phyloP scores from a whole-genome alignment of 2,329 filamentous ascomycete genomes.

The Pseudocercospora crystallina region DNA sequence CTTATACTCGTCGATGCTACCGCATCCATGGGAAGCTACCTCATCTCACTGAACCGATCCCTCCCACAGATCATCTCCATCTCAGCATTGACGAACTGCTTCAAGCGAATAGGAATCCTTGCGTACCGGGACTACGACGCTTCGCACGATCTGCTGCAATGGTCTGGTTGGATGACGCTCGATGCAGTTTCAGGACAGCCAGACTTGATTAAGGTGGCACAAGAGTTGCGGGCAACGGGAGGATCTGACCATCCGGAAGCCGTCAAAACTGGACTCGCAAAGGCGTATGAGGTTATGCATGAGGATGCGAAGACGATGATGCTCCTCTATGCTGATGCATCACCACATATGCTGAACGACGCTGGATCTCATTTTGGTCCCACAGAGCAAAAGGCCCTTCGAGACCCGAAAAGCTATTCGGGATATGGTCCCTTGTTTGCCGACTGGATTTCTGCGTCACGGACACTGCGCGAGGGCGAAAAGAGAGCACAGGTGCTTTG shows the following conservation, averaged over 20 bases:
- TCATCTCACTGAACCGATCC: constrained; percentile 11
- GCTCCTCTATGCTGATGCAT: constrained; percentile 15
- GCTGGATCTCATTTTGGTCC: background rate
- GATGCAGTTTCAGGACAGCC: background rate
- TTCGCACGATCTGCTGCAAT: constrained; percentile 6
- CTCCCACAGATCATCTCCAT: constrained; percentile 19
- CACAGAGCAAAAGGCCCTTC: constrained; percentile 9
- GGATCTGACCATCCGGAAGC: constrained; percentile 14
- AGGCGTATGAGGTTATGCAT: constrained; percentile 15
- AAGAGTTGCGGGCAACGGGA: constrained; percentile 1
- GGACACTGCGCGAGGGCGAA: constrained; percentile 5
- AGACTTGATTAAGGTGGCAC: constrained; percentile 7
- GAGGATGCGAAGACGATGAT: constrained; percentile 14
- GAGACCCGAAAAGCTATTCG: constrained; percentile 6
- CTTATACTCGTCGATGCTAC: constrained; percentile 20
- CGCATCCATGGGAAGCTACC: constrained; percentile 13
- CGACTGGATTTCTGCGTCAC: constrained; percentile 14
- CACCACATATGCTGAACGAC: constrained; percentile 9
- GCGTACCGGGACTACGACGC: constrained; percentile 18
- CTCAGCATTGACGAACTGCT: constrained; percentile 16
- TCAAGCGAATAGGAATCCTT: constrained; percentile 13
- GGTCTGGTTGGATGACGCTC: constrained; percentile 12
- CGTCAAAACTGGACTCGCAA: constrained; percentile 18
- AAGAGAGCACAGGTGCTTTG: constrained; percentile 16
- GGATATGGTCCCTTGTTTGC: constrained; percentile 10